Evolutionary conservation across 768 basidiomycete genomes (phyloP).

Genomic region (Mycena alexandri): DNA sequence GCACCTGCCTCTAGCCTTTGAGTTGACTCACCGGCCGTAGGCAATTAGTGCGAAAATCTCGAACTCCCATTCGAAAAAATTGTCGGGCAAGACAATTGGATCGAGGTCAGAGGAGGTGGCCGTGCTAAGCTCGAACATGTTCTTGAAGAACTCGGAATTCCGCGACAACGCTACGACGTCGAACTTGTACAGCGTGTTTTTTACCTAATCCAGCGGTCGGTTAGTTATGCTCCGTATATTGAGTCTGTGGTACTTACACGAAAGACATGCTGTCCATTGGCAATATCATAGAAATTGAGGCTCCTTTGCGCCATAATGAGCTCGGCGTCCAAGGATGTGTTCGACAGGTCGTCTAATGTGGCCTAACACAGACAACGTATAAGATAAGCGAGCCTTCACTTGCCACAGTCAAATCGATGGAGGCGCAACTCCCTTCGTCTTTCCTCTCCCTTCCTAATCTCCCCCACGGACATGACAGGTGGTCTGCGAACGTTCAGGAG

Average conservation of each 20-base stretch:
- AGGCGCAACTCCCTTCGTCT: not conserved
- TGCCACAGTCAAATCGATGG: not conserved
- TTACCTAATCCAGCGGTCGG: not conserved
- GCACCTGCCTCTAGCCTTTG: too few relatives aligned
- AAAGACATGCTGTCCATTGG: not conserved
- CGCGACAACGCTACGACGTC: not conserved
- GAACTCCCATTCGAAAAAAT: not conserved
- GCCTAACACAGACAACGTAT: not conserved
- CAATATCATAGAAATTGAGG: not conserved
- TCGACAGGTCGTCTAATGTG: not conserved
- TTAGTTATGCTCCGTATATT: too few relatives aligned
- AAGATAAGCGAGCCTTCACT: not conserved
- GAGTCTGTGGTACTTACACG: not conserved
- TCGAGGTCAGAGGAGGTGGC: not conserved
- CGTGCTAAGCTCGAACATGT: not conserved
- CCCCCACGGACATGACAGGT: not conserved
- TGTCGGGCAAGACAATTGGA: not conserved
- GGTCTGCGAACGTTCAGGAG: constrained; percentile 16
- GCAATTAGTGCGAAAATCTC: not conserved
- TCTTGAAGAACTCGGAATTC: not conserved
- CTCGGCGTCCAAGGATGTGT: too few relatives aligned
- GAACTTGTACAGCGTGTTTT: constrained; percentile 2
- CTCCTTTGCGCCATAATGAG: too few relatives aligned
- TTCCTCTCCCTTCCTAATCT: constrained; percentile 9
- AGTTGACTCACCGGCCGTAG: not conserved